A percentile compares a stretch with the other conserved stretches of the same genome.
phyloP scores from a whole-genome alignment of 352 stramenopile species.

The Thraustotheca clavata region DNA sequence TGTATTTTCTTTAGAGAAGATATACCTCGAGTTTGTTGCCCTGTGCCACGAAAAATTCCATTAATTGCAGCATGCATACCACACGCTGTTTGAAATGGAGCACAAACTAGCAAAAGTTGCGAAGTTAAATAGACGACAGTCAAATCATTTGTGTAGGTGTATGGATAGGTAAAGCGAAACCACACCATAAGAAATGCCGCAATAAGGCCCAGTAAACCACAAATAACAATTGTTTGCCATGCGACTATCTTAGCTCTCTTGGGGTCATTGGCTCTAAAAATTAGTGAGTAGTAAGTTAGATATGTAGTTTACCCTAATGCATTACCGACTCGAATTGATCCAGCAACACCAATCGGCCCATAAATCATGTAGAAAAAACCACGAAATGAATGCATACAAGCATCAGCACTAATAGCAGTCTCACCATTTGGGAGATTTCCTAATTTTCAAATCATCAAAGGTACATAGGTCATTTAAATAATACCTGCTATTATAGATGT shows the following conservation, averaged over 20 bases:
- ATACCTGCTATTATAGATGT: constrained; percentile 23
- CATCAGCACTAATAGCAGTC: constrained; percentile 41
- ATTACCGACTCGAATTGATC: constrained; percentile 49
- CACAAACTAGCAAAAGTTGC: constrained; percentile 12
- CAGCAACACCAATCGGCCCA: constrained; percentile 36
- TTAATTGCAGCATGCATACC: constrained; percentile 12
- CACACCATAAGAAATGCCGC: constrained; percentile 26
- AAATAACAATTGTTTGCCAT: constrained; percentile 28
- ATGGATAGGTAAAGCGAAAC: constrained; percentile 30
- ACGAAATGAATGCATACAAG: constrained; percentile 41
- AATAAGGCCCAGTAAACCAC: constrained; percentile 29
- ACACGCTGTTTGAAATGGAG: constrained; percentile 13
- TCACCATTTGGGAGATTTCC: constrained; percentile 44
- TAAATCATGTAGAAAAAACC: constrained; percentile 43
- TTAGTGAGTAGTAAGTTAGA: not conserved
- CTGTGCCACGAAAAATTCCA: constrained; percentile 17
- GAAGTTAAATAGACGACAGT: constrained; percentile 6
- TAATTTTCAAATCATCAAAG: constrained; percentile 33
- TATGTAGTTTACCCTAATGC: constrained; percentile 21
- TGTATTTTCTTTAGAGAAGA: constrained; percentile 33
- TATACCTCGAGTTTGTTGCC: constrained; percentile 29
- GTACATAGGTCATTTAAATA: constrained; percentile 44
- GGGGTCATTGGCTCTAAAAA: constrained; percentile 32
- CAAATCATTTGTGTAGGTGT: constrained; percentile 1
- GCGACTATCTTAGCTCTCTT: constrained; percentile 34